Percentiles rank a stretch among this genome's conserved stretches.
Conservation (phyloP, 2,329 filamentous ascomycete species). For the Thielaviopsis musarum region DNA sequence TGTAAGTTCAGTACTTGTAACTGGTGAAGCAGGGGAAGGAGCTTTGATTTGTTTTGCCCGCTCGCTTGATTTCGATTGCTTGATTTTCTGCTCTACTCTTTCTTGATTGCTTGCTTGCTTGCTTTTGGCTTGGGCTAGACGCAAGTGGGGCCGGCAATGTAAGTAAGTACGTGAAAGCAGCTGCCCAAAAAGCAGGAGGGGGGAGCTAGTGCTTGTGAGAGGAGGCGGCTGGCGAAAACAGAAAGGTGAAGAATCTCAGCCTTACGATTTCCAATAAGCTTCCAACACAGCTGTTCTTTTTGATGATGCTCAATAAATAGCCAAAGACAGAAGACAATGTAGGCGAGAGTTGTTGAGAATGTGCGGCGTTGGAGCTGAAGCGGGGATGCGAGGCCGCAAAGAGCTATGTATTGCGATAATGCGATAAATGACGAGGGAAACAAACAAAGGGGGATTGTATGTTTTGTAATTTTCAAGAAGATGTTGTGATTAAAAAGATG, state of each 20-base stretch:
- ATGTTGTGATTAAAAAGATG: neutral
- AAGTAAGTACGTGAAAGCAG: neutral
- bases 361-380: neutral
- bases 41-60: neutral
- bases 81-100: neutral
- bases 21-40: no score
- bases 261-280: neutral
- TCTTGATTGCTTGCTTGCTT: neutral
- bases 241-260: neutral
- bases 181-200: neutral
- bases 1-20: no score
- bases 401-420: neutral
- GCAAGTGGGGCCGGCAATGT: neutral
- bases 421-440: neutral
- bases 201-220: no score
- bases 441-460: neutral
- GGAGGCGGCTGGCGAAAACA: neutral
- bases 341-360: neutral
- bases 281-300: no score
- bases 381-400: neutral
- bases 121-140: neutral
- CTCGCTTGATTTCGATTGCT: neutral
- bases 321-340: neutral
- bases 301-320: neutral
- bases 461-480: no score